Evolutionary conservation across 306 rosid species (phyloP), one percentile per base, ranked within the genome.

Genomic region (Quercus agrifolia): DNA sequence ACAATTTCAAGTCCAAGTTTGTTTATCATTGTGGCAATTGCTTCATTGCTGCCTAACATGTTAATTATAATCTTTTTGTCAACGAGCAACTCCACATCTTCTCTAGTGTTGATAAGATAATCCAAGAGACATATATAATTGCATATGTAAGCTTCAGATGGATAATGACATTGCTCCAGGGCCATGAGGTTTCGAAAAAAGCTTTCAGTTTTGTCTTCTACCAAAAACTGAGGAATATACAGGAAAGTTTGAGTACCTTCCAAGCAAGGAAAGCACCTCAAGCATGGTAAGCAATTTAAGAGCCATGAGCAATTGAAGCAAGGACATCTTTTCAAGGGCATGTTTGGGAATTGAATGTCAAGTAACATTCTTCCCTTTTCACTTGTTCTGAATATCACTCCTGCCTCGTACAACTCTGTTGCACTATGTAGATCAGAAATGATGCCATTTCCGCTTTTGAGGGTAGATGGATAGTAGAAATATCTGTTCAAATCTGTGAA

Each of bases 111-210:
- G n/a, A 82, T 83, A 0, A 79, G 85, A 5, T 56, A 28, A 51
- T 79, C 78, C 73, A 85, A 67, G 8, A 82, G 41, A 52, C 18
- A n/a, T 0, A 85, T 25, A 44, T 85, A 85, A 9, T 66, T 77
- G 74, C 83, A 81, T 14, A 85, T 51, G 51, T 82, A 71, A n/a
- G 74, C 19, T 1, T 75, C 1, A 3, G 31, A 0, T 1, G 83
- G 79, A 52, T 78, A 81, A n/a, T 72, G 71, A 28, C 84, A 81
- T 74, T 81, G 85, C 55, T 81, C 82, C 21, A 84, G 27, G 12
- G 87, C 87, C 74, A 84, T 77, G 6, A 84, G 38, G 20, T 80
- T 84, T 49, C 82, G 51, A 0, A 78, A 27, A 17, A 73, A 5
- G 44, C 78, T 30, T 20, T 78, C 85, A 1, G 81, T 78, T 2